Base-by-base conservation (phyloP, 495 filamentous ascomycete genomes). In the Aspergillus campestris region DNA sequence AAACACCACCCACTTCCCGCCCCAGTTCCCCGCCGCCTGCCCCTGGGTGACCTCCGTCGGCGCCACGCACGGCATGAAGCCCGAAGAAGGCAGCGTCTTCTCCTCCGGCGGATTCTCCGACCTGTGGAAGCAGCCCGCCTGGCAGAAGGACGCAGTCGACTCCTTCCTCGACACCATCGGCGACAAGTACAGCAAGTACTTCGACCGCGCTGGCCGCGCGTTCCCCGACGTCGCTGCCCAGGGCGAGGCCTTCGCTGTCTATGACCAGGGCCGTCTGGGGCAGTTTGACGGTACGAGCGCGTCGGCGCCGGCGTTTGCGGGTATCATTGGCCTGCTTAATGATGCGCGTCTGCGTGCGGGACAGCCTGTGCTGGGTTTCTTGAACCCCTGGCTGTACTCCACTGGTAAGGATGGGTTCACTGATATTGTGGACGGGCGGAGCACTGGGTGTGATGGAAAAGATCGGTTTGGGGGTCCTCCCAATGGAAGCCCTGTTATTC, bases 161-260 rank as follows among this genome's bases (percentile, higher is more conserved):
- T 47, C 45, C 0, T 91, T 83, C 61, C 67, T 91, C 3, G 31
- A 55, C 10, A 59, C 57, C 2, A 60, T 80, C 3, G 80, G 71
- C 34, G 45, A 56, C 55, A 40, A 62, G 28, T 77, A 67, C 57
- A 34, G 59, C 1, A 71, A 72, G 1, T 50, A 79, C 10, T 82
- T 78, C 67, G 84, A 88, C 62, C 57, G 64, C 11, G 56, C 64
- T 0, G 85, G 82, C 18, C 81, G 86, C 13, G 86, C 75, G 0
- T 83, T 86, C 62, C 86, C 86, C 11, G 86, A 90, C 47, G 75
- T 90, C 34, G 60, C 83, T 0, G 82, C 84, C 5, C 84, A 86
- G 56, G 72, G 70, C 41, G 46, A 49, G 13, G 67, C 66, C 58
- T 84, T 65, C 55, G 67, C 70, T 5, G 69, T 79, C 29, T 69